A percentile compares a stretch with the other conserved stretches of the same genome.
Conservation (phyloP, 495 filamentous ascomycete genomes). For the Aspergillus cavernicola region DNA sequence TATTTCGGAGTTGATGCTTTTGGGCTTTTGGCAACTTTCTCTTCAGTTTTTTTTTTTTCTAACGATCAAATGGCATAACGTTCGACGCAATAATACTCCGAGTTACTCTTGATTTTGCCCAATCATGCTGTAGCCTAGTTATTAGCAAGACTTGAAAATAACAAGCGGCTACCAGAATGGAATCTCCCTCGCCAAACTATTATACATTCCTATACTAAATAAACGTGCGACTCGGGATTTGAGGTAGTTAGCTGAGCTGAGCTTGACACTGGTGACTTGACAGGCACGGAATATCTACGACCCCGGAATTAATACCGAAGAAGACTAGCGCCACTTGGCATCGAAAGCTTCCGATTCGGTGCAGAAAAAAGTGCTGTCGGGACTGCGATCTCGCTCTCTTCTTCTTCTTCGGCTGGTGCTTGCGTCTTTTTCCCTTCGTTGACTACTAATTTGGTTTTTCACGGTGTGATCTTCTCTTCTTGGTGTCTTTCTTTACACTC, state of each 20-base stretch:
- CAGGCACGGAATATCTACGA: background rate
- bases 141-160: background rate
- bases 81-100: conserved; percentile 5
- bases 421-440: conserved; percentile 13
- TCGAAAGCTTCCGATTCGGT: conserved; percentile 19
- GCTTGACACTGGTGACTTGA: background rate
- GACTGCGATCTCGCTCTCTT: conserved; percentile 14
- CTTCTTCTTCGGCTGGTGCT: conserved; percentile 13
- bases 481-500: conserved; percentile 1
- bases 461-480: conserved; percentile 1
- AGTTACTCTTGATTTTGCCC: background rate
- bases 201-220: no score
- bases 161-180: conserved; percentile 1
- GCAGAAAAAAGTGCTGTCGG: conserved; percentile 14
- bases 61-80: conserved; percentile 15
- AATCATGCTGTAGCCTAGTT: background rate
- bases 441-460: conserved; percentile 7
- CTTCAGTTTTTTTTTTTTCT: conserved; percentile 10
- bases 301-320: conserved; percentile 1
- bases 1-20: conserved; percentile 18
- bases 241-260: no score
- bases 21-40: conserved; percentile 14
- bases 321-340: conserved; percentile 27
- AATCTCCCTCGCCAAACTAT: no score
- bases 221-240: no score